A percentile compares a stretch with the other conserved stretches of the same genome.
phyloP scores from a whole-genome alignment of 2,329 filamentous ascomycete genomes.

The Cercospora sojina region DNA sequence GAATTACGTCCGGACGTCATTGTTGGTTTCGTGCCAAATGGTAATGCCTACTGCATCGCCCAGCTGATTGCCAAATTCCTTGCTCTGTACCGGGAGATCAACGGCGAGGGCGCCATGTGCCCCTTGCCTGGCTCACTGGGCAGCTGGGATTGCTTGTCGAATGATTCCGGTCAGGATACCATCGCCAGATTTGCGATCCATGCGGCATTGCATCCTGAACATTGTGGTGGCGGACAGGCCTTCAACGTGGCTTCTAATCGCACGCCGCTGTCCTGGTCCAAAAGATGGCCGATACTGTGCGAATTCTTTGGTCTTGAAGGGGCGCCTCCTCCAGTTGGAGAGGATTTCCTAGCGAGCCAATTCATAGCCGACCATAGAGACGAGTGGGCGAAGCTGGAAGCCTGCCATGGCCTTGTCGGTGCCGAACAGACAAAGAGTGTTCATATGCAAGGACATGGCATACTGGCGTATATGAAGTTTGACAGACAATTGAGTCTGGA shows the following conservation, averaged over 20 bases:
- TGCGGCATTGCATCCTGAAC: slow-evolving; percentile 22
- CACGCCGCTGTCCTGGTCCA: slow-evolving; percentile 23
- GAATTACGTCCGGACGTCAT: slow-evolving; percentile 42
- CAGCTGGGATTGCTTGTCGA: slow-evolving; percentile 39
- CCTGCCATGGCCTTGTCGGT: slow-evolving; percentile 40
- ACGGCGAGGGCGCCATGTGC: slow-evolving; percentile 31
- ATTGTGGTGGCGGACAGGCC: slow-evolving; percentile 23
- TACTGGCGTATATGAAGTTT: slow-evolving; percentile 47
- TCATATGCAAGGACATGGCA: slow-evolving; percentile 45
- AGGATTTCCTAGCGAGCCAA: slow-evolving; percentile 22
- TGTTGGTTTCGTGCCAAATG: slow-evolving; percentile 42
- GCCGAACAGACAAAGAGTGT: slow-evolving; percentile 42
- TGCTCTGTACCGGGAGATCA: background rate
- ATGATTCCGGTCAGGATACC: slow-evolving; percentile 40
- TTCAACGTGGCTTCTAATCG: slow-evolving; percentile 30
- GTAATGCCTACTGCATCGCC: slow-evolving; percentile 41
- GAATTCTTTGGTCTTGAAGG: slow-evolving; percentile 33
- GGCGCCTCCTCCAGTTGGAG: slow-evolving; percentile 19
- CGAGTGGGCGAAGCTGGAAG: slow-evolving; percentile 38
- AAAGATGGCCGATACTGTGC: slow-evolving; percentile 32
- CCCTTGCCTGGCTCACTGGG: slow-evolving; percentile 40
- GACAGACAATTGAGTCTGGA: slow-evolving; percentile 49
- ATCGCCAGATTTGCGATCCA: slow-evolving; percentile 31
- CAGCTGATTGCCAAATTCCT: slow-evolving; percentile 30
- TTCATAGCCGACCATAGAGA: slow-evolving; percentile 40